Conservation (phyloP, 2,329 filamentous ascomycete species). For the Alternaria triticimaculans region DNA sequence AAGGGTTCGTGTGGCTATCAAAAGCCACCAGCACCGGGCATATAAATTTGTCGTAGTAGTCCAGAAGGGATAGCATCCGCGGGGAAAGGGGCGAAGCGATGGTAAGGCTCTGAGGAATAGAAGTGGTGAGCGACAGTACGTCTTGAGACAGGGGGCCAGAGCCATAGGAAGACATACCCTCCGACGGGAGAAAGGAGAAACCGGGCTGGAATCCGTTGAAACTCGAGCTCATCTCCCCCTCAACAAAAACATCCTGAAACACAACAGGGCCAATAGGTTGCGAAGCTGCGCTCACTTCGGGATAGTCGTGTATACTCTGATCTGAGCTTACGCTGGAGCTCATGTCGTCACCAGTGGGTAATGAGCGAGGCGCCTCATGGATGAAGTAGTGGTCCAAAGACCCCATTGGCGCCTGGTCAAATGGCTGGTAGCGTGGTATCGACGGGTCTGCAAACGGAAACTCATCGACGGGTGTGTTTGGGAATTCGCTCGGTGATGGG, state of each 20-base stretch:
- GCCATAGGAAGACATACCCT: slow-evolving; percentile 51
- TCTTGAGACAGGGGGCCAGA: slow-evolving; percentile 47
- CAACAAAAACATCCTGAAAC: slow-evolving; percentile 48
- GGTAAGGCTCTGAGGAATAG: slow-evolving; percentile 55
- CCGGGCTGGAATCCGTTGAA: slow-evolving; percentile 47
- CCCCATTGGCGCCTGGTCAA: slow-evolving; percentile 45
- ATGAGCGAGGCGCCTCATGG: slow-evolving; percentile 44
- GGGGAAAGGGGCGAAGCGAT: slow-evolving; percentile 68
- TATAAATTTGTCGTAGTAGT: slow-evolving; percentile 93
- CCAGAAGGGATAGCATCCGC: slow-evolving; percentile 86
- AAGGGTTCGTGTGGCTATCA: slow-evolving; percentile 83
- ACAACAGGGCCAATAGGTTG: slow-evolving; percentile 45
- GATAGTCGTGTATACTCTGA: slow-evolving; percentile 53
- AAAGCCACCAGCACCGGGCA: slow-evolving; percentile 91
- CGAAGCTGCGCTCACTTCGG: slow-evolving; percentile 47
- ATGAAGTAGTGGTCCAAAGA: slow-evolving; percentile 49
- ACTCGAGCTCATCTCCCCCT: slow-evolving; percentile 49
- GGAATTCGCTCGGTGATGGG: slow-evolving; percentile 56
- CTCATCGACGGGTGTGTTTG: slow-evolving; percentile 55
- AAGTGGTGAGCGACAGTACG: slow-evolving; percentile 49
- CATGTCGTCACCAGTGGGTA: slow-evolving; percentile 50
- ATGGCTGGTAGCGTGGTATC: slow-evolving; percentile 44
- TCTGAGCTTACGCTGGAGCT: slow-evolving; percentile 56
- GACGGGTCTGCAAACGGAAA: slow-evolving; percentile 50
- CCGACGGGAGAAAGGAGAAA: slow-evolving; percentile 50